These are phyloP conservation scores for Mortierella sp. DNA, from an alignment of 371 early-diverging fungal species.

Conservation along the genomic window DNA sequence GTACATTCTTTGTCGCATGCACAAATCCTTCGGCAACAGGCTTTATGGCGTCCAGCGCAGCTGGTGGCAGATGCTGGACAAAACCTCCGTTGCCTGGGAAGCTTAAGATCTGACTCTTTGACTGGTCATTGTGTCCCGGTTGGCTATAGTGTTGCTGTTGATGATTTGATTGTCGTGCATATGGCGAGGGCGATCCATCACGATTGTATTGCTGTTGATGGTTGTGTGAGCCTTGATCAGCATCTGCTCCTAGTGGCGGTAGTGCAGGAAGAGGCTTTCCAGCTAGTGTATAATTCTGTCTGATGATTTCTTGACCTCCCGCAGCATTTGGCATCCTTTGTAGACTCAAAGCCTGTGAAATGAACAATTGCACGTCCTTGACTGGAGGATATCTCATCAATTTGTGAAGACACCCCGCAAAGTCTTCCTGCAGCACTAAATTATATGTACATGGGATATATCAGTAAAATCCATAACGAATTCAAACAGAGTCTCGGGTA, in stretches of 20 bases:
- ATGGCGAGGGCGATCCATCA: constrained; percentile 18
- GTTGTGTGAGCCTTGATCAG: constrained; percentile 3
- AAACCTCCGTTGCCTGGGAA: constrained; percentile 42
- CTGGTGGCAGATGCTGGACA: constrained; percentile 51
- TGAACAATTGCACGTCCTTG: constrained; percentile 65
- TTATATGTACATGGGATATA: not conserved
- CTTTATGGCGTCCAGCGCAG: constrained; percentile 53
- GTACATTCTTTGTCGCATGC: constrained; percentile 73
- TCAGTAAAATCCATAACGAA: not conserved
- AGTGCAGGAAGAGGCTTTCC: constrained; percentile 64
- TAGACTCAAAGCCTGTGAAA: constrained; percentile 76
- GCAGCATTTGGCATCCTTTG: constrained; percentile 65
- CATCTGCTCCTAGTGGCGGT: constrained; percentile 17
- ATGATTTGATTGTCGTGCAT: constrained; percentile 15
- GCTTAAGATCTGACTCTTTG: constrained; percentile 9
- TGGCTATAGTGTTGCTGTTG: constrained; percentile 15
- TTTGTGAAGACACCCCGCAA: constrained; percentile 78
- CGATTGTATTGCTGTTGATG: constrained; percentile 18
- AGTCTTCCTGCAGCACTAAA: constrained; percentile 81
- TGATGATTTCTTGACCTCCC: constrained; percentile 67
- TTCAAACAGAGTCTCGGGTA: not conserved
- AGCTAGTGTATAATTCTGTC: constrained; percentile 67
- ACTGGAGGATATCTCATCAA: constrained; percentile 84
- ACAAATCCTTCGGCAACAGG: constrained; percentile 59
- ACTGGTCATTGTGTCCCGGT: constrained; percentile 22